Base-by-base conservation (phyloP, 176 grass and related monocot species). In the Saccharum spontaneum region DNA sequence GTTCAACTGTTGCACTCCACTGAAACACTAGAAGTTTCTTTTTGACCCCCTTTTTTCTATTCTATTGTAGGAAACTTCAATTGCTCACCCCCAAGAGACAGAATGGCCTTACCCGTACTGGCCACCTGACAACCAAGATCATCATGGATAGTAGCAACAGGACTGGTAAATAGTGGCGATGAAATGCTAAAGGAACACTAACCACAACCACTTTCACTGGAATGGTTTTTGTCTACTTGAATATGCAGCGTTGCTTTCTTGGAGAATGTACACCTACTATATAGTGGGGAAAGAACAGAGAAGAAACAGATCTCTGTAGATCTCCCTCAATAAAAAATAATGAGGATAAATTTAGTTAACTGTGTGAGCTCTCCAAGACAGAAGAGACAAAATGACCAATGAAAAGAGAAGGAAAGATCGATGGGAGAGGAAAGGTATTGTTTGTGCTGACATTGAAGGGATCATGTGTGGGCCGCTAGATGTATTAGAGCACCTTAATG, bases 81-180 rank as follows among this genome's bases (percentile, higher is more conserved):
- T 98, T 87, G 89, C 89, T 72, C 91, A 98, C 68, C 79, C 95
- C 80, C 95, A 98, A 91, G 95, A 95, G 91, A 93, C 93, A 98
- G 93, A 95, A 95, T 98, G 95, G 95, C 69, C 86, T 88, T 98
- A 95, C 89, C 18, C 85, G 79, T 95, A 93, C 89, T 98, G 93
- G 95, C 87, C 93, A 86, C 91, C 90, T 95, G 91, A 92, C 89
- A 91, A 93, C 87, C 84, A 86, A 86, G 95, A 98, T 98, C 93
- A 98, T 93, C 89, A 93, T 98, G 93, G 95, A 82, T 95, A 98
- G 88, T 88, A 86, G 90, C 80, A 92, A 82, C 89, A 85, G 71
- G 75, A 70, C 59, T 81, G 87, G 70, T 81, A 88, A 85, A 84
- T 84, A 83, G 75, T 31, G 76, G 71, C 34, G 67, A 86, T 44